These are phyloP conservation scores for Gelatoporia subvermispora DNA, from an alignment of 768 basidiomycete species.

Conservation along the genomic window DNA sequence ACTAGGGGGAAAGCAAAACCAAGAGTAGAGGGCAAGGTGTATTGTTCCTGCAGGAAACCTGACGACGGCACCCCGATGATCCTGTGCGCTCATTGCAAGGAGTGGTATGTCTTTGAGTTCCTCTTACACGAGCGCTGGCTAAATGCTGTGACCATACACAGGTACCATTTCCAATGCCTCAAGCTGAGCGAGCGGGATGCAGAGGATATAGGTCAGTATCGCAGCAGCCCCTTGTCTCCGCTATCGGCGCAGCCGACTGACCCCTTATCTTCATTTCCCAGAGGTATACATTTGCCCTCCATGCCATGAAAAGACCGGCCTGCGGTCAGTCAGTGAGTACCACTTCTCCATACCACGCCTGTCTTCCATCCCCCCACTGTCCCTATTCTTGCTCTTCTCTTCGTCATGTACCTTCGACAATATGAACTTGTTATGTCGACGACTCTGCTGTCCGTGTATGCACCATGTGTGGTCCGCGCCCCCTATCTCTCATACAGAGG, in stretches of 20 bases:
- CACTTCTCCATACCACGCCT: constrained; percentile 12
- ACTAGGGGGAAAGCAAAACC: constrained; percentile 13
- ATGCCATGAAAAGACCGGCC: constrained; percentile 59
- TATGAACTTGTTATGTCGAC: constrained; percentile 6
- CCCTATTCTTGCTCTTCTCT: constrained; percentile 11
- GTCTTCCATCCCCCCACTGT: neutral
- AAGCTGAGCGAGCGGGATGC: constrained; percentile 58
- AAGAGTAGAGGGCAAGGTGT: constrained; percentile 22
- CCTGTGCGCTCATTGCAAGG: constrained; percentile 61
- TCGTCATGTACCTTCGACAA: constrained; percentile 13
- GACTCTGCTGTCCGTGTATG: neutral
- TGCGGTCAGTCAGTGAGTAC: constrained; percentile 75
- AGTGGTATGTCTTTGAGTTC: constrained; percentile 47
- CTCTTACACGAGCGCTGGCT: neutral
- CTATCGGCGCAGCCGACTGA: neutral
- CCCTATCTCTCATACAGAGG: neutral
- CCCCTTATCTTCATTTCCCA: constrained; percentile 19
- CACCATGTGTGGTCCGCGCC: neutral
- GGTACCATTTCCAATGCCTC: constrained; percentile 85
- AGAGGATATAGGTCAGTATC: constrained; percentile 70
- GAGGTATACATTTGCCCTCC: constrained; percentile 55
- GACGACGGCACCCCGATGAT: constrained; percentile 86
- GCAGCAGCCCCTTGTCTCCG: constrained; percentile 1
- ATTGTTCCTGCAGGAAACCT: constrained; percentile 62
- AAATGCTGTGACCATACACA: constrained; percentile 21